phyloP scores from a whole-genome alignment of 2,329 filamentous ascomycete species.

The Albophoma yamanashiensis region DNA sequence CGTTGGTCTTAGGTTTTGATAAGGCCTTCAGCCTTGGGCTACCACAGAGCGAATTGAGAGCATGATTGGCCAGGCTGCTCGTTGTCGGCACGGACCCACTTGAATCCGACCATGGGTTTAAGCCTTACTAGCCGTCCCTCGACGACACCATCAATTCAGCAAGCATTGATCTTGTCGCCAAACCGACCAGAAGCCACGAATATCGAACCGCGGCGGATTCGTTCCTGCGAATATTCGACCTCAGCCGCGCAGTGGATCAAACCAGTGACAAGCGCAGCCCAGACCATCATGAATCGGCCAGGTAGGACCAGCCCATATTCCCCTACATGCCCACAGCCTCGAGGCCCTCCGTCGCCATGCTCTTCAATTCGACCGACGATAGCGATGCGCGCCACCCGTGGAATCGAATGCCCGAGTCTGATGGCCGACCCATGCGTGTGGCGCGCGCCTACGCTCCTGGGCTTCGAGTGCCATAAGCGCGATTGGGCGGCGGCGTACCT shows the following conservation, averaged over 20 bases:
- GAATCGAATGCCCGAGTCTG: background rate
- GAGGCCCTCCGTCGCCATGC: background rate
- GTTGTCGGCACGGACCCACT: slow-evolving; percentile 27
- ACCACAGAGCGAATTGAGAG: background rate
- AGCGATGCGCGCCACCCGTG: background rate
- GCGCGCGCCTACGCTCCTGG: background rate
- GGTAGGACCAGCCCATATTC: slow-evolving; percentile 33
- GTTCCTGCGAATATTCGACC: background rate
- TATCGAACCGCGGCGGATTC: background rate
- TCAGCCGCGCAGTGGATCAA: background rate
- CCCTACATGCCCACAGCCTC: slow-evolving; percentile 12
- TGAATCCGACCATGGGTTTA: slow-evolving; percentile 21
- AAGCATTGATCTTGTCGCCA: background rate
- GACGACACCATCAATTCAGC: slow-evolving; percentile 9
- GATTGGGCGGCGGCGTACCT: background rate
- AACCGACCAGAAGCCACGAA: background rate
- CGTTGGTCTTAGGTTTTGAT: background rate
- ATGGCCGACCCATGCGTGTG: too few species aligned
- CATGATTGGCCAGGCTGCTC: slow-evolving; percentile 16
- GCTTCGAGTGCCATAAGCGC: background rate
- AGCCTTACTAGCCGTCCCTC: slow-evolving; percentile 14
- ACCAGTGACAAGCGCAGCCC: background rate
- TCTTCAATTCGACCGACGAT: background rate
- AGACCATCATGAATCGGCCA: slow-evolving; percentile 48
- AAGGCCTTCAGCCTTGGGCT: background rate